Evolutionary conservation across 139 green algal genomes (phyloP).

Genomic region (Chlorella sp.): DNA sequence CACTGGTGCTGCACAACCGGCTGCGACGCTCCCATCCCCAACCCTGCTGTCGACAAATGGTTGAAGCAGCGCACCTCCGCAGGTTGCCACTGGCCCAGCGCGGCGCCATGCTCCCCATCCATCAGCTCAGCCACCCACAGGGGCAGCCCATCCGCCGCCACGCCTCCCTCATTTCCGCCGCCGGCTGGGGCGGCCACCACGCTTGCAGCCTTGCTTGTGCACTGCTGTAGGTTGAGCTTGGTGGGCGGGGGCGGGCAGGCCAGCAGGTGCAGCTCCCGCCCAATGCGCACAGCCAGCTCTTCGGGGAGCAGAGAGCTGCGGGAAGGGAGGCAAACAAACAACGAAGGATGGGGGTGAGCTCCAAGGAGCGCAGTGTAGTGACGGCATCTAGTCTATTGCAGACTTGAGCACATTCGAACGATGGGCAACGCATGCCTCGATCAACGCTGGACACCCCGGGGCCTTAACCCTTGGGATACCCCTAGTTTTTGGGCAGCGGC

Average conservation of each 20-base stretch:
- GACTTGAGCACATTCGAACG: too few relatives aligned
- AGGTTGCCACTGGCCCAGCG: not conserved
- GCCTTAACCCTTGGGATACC: too few relatives aligned
- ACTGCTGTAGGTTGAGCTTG: conserved; percentile 23
- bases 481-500: too few relatives aligned
- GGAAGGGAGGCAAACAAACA: too few relatives aligned
- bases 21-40: too few relatives aligned
- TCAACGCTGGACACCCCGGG: too few relatives aligned
- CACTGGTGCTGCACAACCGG: too few relatives aligned
- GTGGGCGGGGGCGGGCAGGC: not conserved
- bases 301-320: conserved; percentile 17
- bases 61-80: conserved; percentile 6
- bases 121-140: not conserved
- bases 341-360: not conserved
- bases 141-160: not conserved
- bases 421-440: too few relatives aligned
- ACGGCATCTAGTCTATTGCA: too few relatives aligned
- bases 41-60: too few relatives aligned
- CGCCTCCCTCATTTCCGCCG: not conserved
- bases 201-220: not conserved
- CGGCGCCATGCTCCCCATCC: not conserved
- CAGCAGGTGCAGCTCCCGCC: conserved; percentile 21
- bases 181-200: not conserved
- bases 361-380: too few relatives aligned
- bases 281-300: not conserved